phyloP scores from a whole-genome alignment of 2,329 filamentous ascomycete genomes.

The Coleophoma eucalyptorum region DNA sequence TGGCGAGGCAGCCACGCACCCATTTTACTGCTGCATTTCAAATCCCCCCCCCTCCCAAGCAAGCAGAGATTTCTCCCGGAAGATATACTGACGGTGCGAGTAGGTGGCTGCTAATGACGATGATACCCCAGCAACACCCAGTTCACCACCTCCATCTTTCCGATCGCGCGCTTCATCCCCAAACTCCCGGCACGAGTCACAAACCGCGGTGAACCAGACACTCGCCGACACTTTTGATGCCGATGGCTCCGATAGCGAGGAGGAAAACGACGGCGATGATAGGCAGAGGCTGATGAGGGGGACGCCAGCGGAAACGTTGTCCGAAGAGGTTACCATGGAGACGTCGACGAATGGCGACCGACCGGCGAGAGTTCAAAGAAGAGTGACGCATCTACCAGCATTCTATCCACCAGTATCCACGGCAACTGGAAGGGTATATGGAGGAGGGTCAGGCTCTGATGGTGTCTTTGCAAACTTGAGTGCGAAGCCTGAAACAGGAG shows the following conservation, averaged over 20 bases:
- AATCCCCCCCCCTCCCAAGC: neutral
- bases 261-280: slow-evolving; percentile 74
- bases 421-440: slow-evolving; percentile 50
- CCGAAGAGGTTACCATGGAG: slow-evolving; percentile 25
- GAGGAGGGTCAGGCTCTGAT: slow-evolving; percentile 77
- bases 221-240: slow-evolving; percentile 91
- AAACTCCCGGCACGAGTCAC: slow-evolving; percentile 39
- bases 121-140: slow-evolving; percentile 31
- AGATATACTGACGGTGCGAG: neutral
- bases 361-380: slow-evolving; percentile 16
- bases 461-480: slow-evolving; percentile 95
- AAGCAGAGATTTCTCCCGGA: neutral
- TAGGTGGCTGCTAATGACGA: slow-evolving; percentile 59
- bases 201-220: slow-evolving; percentile 64
- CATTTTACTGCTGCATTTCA: slow-evolving; percentile 11
- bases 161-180: slow-evolving; percentile 76
- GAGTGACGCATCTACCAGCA: slow-evolving; percentile 21
- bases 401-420: slow-evolving; percentile 13
- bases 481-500: slow-evolving; percentile 80
- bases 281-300: slow-evolving; percentile 81
- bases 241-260: slow-evolving; percentile 68
- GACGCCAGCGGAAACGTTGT: slow-evolving; percentile 30
- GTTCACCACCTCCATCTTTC: slow-evolving; percentile 77
- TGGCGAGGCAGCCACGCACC: too few relatives aligned
- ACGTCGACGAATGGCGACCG: slow-evolving; percentile 14